A percentile compares a stretch with the other conserved stretches of the same genome.
Evolutionary conservation across 805 yeast genomes (phyloP).

Genomic region (Monosporozyma servazzii): DNA sequence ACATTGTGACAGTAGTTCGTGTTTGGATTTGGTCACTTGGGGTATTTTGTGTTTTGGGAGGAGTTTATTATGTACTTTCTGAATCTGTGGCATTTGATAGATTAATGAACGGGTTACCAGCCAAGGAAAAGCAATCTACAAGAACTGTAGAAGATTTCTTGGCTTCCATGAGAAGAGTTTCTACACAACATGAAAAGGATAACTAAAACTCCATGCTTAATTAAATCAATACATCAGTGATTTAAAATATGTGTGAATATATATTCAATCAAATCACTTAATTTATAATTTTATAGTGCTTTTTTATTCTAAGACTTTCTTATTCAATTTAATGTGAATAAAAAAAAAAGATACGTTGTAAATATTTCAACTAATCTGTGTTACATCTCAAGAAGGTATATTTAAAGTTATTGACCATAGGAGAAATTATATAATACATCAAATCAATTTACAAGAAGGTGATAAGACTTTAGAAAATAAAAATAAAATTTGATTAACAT

Average conservation of each 20-base stretch:
- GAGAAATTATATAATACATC: too few species aligned
- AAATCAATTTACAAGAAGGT: too few species aligned
- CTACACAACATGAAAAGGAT: conserved; percentile 83
- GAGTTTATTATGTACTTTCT: conserved; percentile 91
- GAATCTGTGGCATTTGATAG: conserved; percentile 70
- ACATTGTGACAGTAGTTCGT: conserved; percentile 88
- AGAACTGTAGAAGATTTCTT: conserved; percentile 78
- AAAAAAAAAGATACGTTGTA: too few species aligned
- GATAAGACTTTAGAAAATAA: too few species aligned
- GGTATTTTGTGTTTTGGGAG: conserved; percentile 92
- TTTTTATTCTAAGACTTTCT: background rate
- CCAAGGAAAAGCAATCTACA: conserved; percentile 44
- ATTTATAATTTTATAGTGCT: background rate
- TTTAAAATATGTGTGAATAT: too few species aligned
- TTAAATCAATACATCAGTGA: too few species aligned
- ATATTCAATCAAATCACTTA: background rate
- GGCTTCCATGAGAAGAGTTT: conserved; percentile 80
- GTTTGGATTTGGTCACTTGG: conserved; percentile 95
- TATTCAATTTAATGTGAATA: background rate
- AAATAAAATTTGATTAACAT: background rate
- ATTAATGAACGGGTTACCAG: conserved; percentile 74
- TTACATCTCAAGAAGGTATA: too few species aligned
- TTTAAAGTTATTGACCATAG: too few species aligned
- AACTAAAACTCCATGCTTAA: background rate
- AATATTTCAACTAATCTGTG: too few species aligned